Conservation (phyloP, 169 alveolate genomes). For the Condylostoma magnum region DNA sequence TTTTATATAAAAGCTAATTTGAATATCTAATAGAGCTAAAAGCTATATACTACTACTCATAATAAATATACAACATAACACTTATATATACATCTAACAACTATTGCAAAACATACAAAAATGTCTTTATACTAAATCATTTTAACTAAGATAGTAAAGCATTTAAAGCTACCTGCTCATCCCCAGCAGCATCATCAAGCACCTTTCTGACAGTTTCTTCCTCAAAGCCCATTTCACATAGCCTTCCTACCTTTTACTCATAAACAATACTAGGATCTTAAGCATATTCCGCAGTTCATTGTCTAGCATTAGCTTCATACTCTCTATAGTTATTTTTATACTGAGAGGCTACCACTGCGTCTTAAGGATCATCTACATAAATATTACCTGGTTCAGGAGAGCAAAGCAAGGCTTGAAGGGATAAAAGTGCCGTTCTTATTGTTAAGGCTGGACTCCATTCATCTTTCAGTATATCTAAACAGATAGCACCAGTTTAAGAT, state of each 20-base stretch:
- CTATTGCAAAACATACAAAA: too few relatives aligned
- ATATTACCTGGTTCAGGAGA: slow-evolving; percentile 82
- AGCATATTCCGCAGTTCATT: slow-evolving; percentile 71
- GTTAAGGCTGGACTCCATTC: slow-evolving; percentile 99
- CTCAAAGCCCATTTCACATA: slow-evolving; percentile 72
- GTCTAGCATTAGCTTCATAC: slow-evolving; percentile 65
- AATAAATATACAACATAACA: too few relatives aligned
- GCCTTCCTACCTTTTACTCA: slow-evolving; percentile 62
- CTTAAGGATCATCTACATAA: slow-evolving; percentile 84
- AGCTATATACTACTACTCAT: too few relatives aligned
- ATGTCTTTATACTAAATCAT: too few relatives aligned
- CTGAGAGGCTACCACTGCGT: slow-evolving; percentile 79
- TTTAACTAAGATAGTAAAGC: slow-evolving; percentile 62
- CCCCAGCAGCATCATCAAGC: slow-evolving; percentile 79
- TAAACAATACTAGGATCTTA: slow-evolving; percentile 45
- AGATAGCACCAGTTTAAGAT: slow-evolving; percentile 94
- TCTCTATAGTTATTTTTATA: slow-evolving; percentile 59
- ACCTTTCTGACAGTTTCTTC: slow-evolving; percentile 60
- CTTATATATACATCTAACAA: too few relatives aligned
- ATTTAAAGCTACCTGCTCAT: slow-evolving; percentile 83
- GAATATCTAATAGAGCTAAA: too few relatives aligned
- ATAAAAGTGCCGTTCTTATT: slow-evolving; percentile 76
- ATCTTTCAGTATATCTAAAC: slow-evolving; percentile 92
- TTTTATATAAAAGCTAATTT: too few relatives aligned
- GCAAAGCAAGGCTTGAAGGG: slow-evolving; percentile 73